These are phyloP conservation scores for Lagerstroemia speciosa DNA, from an alignment of 345 rosid species.

Conservation along the genomic window DNA sequence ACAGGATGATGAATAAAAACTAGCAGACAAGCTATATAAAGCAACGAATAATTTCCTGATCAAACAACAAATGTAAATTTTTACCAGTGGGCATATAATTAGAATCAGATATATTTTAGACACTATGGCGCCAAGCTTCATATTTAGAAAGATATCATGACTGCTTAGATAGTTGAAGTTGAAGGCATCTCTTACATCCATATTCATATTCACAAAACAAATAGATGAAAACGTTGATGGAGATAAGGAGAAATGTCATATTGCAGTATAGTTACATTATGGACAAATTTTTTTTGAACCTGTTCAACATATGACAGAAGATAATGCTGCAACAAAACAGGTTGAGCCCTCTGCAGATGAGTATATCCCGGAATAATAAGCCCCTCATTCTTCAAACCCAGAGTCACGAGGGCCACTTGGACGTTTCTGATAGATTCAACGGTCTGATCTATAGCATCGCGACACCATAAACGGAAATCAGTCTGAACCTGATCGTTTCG, in stretches of 20 bases:
- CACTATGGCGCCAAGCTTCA: not conserved
- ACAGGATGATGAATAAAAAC: not conserved
- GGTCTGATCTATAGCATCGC: constrained; percentile 71
- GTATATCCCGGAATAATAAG: constrained; percentile 92
- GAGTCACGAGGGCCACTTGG: constrained; percentile 54
- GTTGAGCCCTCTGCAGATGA: constrained; percentile 93
- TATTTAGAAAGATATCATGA: not conserved
- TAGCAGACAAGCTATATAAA: not conserved
- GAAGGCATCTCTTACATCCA: not conserved
- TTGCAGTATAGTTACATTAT: not conserved
- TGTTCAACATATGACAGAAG: constrained; percentile 82
- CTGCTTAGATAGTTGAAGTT: not conserved
- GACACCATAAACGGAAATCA: constrained; percentile 89
- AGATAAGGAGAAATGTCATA: not conserved
- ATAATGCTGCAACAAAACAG: constrained; percentile 79
- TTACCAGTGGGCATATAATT: not conserved
- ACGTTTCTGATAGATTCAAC: constrained; percentile 34
- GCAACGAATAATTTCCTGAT: not conserved
- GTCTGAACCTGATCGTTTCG: constrained; percentile 87
- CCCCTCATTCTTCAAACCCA: constrained; percentile 60
- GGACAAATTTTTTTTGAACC: constrained; percentile 24
- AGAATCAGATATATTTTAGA: not conserved
- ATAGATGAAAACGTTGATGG: not conserved
- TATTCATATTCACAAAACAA: not conserved
- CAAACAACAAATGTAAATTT: not conserved